Evolutionary conservation across 495 filamentous ascomycete species (phyloP), one percentile per base, ranked within the genome.

Genomic region (Bacidia rubella): DNA sequence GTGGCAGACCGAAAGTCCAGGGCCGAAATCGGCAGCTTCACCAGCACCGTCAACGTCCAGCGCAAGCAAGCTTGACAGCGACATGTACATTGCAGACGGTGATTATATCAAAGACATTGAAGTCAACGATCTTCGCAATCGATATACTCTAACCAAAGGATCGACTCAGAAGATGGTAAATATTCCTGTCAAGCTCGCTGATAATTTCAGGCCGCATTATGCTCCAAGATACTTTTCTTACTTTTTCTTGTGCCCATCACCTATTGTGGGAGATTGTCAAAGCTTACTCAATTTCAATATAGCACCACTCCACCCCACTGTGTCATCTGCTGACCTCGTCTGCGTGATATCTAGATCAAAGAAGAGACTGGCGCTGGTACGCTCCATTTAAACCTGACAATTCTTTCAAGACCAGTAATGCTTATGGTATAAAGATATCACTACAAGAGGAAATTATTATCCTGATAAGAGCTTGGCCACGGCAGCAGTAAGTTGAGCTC

Each of bases 301-400:
- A 86, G 82, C 81, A 84, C 76, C 72, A 74, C 67, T 63, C 74
- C 64, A 72, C 67, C 73, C 81, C 83, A 86, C 81, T 78, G 80
- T 89, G 85, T 82, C 87, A 87, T 85, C 83, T 93, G 90, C 92
- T 98, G 83, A 98, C 92, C 80, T 83, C 78, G 67, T 68, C 71
- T 84, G 78, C 85, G 78, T 92, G 85, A 80, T 65, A 86, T 87
- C 66, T 95, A 98, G 92, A 98, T 98, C 60, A 94, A 95, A 86
- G 90, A 97, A 74, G 86, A 96, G 64, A 96, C 92, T 84, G 92
- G 92, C 81, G 90, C 92, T 75, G 92, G 92, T 98, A 98, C 82
- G 92, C 83, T 76, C 29, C 29, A 73, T 68, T 74, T 63, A 69
- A 68, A 65, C 57, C 47, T 74, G 67, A 65, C 67, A 75, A 73